These are phyloP conservation scores for Linnemannia elongata DNA, from an alignment of 192 early-diverging fungal species.

Conservation along the genomic window DNA sequence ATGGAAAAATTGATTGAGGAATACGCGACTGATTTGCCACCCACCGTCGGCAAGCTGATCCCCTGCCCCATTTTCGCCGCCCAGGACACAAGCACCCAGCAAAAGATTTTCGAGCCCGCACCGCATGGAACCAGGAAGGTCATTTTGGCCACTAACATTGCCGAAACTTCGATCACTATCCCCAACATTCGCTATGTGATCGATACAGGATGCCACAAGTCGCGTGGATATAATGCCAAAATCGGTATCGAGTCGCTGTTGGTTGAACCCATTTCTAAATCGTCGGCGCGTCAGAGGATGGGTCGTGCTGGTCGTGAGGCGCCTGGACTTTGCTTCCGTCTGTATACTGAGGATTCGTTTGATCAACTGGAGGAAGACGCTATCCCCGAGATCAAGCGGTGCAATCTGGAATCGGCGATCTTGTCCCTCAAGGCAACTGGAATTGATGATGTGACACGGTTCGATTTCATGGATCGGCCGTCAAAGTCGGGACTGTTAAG, in stretches of 20 bases:
- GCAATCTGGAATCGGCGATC: constrained; percentile 88
- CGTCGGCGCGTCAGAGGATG: constrained; percentile 89
- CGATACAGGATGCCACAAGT: constrained; percentile 94
- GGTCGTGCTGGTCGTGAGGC: constrained; percentile 98
- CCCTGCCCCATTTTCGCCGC: constrained; percentile 95
- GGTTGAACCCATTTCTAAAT: constrained; percentile 91
- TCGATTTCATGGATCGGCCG: constrained; percentile 97
- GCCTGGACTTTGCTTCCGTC: constrained; percentile 89
- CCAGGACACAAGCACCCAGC: constrained; percentile 89
- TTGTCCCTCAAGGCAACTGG: constrained; percentile 94
- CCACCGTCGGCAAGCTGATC: constrained; percentile 67
- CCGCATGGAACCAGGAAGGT: constrained; percentile 91
- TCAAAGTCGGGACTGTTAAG: constrained; percentile 78
- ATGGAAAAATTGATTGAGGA: constrained; percentile 87
- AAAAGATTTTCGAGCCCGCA: constrained; percentile 89
- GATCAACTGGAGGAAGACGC: constrained; percentile 80
- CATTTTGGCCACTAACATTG: constrained; percentile 97
- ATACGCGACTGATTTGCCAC: constrained; percentile 72
- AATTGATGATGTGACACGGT: constrained; percentile 87
- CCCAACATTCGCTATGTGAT: constrained; percentile 94
- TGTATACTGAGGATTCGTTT: constrained; percentile 92
- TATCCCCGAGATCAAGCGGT: constrained; percentile 94
- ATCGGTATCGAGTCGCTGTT: constrained; percentile 92
- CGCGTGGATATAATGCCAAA: constrained; percentile 89
- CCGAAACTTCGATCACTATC: constrained; percentile 98